A percentile compares a stretch with the other conserved stretches of the same genome.
These are phyloP conservation scores for Suillus fuscotomentosus DNA, from an alignment of 768 basidiomycete genomes.

Conservation along the genomic window DNA sequence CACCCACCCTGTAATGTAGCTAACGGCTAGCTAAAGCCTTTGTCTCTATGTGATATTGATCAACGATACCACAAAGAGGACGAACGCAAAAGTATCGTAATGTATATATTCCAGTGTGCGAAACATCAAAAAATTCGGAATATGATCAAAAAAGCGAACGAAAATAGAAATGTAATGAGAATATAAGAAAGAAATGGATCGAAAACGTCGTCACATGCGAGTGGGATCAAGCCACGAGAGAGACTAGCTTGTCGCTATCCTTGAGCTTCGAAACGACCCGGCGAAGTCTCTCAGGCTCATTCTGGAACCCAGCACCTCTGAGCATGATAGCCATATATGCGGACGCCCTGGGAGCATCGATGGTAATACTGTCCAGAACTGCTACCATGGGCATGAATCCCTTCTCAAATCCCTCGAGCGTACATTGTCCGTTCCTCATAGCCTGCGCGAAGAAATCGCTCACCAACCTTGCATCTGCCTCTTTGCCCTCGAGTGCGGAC, in stretches of 20 bases:
- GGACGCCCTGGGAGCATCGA: conserved; percentile 89
- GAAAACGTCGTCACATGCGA: conserved; percentile 16
- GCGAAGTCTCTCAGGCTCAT: conserved; percentile 53
- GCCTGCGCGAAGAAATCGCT: conserved; percentile 70
- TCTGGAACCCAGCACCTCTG: conserved; percentile 58
- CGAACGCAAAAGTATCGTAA: conserved; percentile 15
- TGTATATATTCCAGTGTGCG: conserved; percentile 28
- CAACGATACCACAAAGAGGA: conserved; percentile 6
- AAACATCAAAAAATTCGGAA: conserved; percentile 24
- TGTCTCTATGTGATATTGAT: not conserved
- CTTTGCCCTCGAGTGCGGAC: conserved; percentile 78
- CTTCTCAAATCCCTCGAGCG: conserved; percentile 63
- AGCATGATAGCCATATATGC: conserved; percentile 73
- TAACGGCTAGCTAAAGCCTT: not conserved
- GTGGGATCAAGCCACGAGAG: conserved; percentile 34
- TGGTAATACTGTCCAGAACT: conserved; percentile 82
- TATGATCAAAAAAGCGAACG: conserved; percentile 24
- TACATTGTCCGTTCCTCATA: conserved; percentile 57
- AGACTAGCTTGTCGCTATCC: conserved; percentile 60
- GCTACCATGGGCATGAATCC: conserved; percentile 72
- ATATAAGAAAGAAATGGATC: conserved; percentile 4
- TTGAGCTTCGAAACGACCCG: conserved; percentile 60
- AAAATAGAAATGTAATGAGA: conserved; percentile 8
- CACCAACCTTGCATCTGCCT: conserved; percentile 75
- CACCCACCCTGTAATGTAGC: not conserved